Base-by-base conservation (phyloP, 768 basidiomycete species). In the Dentipellis fragilis region DNA sequence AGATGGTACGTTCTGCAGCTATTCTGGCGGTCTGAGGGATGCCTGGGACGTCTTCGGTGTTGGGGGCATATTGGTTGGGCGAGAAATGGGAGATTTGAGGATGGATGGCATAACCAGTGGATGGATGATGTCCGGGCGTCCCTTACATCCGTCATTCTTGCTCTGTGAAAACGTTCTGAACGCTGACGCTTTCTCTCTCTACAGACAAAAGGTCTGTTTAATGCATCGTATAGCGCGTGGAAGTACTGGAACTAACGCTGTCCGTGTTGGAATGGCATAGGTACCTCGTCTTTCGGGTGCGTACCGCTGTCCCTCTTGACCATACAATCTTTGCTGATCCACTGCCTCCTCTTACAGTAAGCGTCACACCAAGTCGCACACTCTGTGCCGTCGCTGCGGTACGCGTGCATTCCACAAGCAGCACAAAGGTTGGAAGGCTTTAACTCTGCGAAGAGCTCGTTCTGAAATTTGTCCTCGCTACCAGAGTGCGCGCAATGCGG, bases 371-470 rank as follows among this genome's bases (percentile, higher is more conserved):
- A 96, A 95, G 79, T 84, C 90, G 62, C 93, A 95, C 80, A 93
- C 92, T 56, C 85, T 97, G 66, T 99, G 96, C 83, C 81, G 93
- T 70, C 89, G 96, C 65, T 99, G 96, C 75, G 93, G 93, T 62
- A 81, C 86, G 74, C 85, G 95, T 58, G 83, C 93, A 37, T 95
- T 97, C 81, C 96, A 98, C 84, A 88, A 84, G 74, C 95, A 99
- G 77, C 91, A 99, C 80, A 93, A 98, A 81, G 87, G 92, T 94
- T 62, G 65, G 87, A 72, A 19, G 49, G 14, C 34, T 17, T 45
- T 11, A 45, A 55, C 37, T 19, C 1, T 42, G 17, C 7, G 7
- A 45, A 10, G 38, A 22, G 54, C 22, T 29, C 34, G n/a, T 19
- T 22, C 29, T 29, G 29, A 29, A 45, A 21, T 55, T 54, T 16